Base-by-base conservation (phyloP, 176 grass and related monocot species). In the Phoenix roebelenii region DNA sequence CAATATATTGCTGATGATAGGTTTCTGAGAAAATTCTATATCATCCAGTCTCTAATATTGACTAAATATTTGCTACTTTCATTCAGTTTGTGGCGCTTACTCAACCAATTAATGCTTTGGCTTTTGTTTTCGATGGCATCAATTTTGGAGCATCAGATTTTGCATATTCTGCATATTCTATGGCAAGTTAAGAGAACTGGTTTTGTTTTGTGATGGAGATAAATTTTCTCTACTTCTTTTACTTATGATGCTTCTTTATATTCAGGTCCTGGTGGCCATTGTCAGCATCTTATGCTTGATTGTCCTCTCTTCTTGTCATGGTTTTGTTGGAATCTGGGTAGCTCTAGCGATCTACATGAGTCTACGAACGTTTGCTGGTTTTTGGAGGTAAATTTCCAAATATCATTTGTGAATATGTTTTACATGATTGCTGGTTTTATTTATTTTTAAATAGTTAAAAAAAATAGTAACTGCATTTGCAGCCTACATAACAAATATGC, bases 81-180 rank as follows among this genome's bases (percentile, higher is more conserved):
- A 29, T 63, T 9, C 83, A 95, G 91, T 95, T 90, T 82, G 83
- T 90, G 17, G 66, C 72, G 1, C 68, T 85, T 32, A 90, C 84
- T 75, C 91, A 95, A 72, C 80, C 86, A 50, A 77, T 95, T 63
- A 95, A 95, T 16, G 58, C 91, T 16, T 70, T 95, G 63, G 83
- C 86, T 60, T 95, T 95, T 54, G 91, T 95, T 63, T 90, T 95
- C 7, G 91, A 95, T 55, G 91, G 86, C n/a, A 74, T 95, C 67
- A 95, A 95, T 63, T 95, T 81, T 59, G 83, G 91, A 22, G 86
- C 86, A 25, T 90, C 91, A 12, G 91, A 95, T 58, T 95, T 87
- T 67, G 81, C 74, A 55, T 95, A 95, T 50, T 79, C 83, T 52
- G 91, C 91, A 23, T 90, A 87, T 55, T 95, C 91, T 19, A 90